phyloP scores from a whole-genome alignment of 148 eudicot species.

The Rhododendron vialii region DNA sequence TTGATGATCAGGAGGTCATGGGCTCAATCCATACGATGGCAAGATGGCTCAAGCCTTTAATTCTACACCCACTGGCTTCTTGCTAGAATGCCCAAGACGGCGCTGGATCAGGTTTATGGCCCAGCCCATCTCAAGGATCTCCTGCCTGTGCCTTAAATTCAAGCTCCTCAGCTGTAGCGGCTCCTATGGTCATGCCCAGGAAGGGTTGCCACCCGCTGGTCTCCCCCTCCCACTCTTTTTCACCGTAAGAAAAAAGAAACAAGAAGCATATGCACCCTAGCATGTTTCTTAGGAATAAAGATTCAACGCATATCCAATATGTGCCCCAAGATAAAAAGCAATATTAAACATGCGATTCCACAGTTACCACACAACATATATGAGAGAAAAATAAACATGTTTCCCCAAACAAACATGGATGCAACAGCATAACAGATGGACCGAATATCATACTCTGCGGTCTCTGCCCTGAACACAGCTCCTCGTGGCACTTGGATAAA shows the following conservation, averaged over 20 bases:
- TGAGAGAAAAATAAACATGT: not conserved
- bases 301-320: not conserved
- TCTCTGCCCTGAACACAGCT: slow-evolving; percentile 39
- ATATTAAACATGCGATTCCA: not conserved
- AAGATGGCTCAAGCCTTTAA: not conserved
- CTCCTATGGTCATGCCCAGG: not conserved
- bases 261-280: not conserved
- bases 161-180: not conserved
- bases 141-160: not conserved
- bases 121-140: not conserved
- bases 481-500: slow-evolving; percentile 93
- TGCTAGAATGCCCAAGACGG: not conserved
- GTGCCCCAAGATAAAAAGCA: not conserved
- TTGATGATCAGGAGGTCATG: not conserved
- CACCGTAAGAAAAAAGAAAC: not conserved
- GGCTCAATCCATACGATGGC: not conserved
- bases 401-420: not conserved
- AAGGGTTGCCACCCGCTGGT: not conserved
- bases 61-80: not conserved
- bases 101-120: not conserved
- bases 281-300: not conserved
- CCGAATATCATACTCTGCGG: slow-evolving; percentile 56
- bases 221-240: not conserved
- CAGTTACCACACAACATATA: not conserved
- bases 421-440: not conserved